Evolutionary conservation across 2,329 filamentous ascomycete species (phyloP).

Genomic region (Aureobasidium sp.): DNA sequence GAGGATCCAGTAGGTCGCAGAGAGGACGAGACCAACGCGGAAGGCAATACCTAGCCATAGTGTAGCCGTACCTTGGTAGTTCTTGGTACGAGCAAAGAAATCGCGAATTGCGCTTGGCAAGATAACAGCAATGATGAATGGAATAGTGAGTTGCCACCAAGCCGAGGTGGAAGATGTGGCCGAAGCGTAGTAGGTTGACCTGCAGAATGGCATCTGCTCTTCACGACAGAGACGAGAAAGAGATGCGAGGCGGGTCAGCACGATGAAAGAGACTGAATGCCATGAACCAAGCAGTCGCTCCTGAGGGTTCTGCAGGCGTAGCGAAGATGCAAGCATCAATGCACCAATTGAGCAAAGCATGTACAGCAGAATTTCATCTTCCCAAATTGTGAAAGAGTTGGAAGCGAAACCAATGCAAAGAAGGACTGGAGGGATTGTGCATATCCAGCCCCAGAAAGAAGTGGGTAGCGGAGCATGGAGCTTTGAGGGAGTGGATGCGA

Average conservation of each 20-base stretch:
- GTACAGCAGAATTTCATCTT: conserved; percentile 88
- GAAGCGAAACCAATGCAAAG: conserved; percentile 93
- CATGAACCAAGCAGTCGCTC: conserved; percentile 72
- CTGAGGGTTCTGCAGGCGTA: conserved; percentile 57
- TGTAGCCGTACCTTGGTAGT: conserved; percentile 77
- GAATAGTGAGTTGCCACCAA: conserved; percentile 76
- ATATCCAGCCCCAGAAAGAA: conserved; percentile 84
- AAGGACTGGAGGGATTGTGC: conserved; percentile 69
- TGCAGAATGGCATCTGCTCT: conserved; percentile 96
- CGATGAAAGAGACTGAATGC: conserved; percentile 74
- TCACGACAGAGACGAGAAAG: conserved; percentile 90
- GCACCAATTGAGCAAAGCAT: conserved; percentile 83
- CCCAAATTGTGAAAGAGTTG: conserved; percentile 98
- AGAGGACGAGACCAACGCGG: conserved; percentile 64
- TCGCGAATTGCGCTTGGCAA: conserved; percentile 69
- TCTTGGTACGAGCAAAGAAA: conserved; percentile 73
- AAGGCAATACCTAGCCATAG: conserved; percentile 77
- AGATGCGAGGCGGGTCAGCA: conserved; percentile 71
- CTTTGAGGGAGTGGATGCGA: conserved; percentile 32
- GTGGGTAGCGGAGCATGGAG: conserved; percentile 52
- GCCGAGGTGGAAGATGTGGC: conserved; percentile 86
- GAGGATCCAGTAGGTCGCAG: conserved; percentile 77
- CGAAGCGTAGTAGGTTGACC: conserved; percentile 91
- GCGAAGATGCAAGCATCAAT: conserved; percentile 62
- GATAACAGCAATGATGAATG: conserved; percentile 61